Percentiles rank a stretch among this genome's conserved stretches.
Conservation (phyloP, 331 rosid genomes). For the Rosa hybrid region DNA sequence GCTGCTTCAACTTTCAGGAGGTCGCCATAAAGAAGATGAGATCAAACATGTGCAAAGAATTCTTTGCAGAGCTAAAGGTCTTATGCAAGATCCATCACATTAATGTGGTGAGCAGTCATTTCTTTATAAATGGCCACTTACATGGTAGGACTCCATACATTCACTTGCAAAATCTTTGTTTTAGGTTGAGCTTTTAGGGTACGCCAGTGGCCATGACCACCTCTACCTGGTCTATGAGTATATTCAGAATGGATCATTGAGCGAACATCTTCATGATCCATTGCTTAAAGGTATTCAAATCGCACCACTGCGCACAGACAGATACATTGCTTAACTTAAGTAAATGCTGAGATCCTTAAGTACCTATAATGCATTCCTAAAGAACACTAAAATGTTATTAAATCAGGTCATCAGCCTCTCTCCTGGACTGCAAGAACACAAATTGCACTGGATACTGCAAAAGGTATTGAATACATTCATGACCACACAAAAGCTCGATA, state of each 20-base stretch:
- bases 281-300: conserved; percentile 59
- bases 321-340: neutral
- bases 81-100: conserved; percentile 83
- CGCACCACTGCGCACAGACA: neutral
- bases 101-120: conserved; percentile 60
- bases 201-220: conserved; percentile 86
- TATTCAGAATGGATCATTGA: conserved; percentile 73
- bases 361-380: neutral
- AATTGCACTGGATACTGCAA: conserved; percentile 82
- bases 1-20: conserved; percentile 57
- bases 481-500: conserved; percentile 74
- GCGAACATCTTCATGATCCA: conserved; percentile 80
- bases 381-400: conserved; percentile 14
- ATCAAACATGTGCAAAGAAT: conserved; percentile 76
- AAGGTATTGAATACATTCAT: conserved; percentile 84
- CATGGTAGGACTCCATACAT: neutral
- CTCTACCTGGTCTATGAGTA: conserved; percentile 80
- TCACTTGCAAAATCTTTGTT: conserved; percentile 28
- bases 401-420: conserved; percentile 68
- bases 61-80: conserved; percentile 79
- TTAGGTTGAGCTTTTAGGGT: conserved; percentile 84
- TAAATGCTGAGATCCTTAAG: neutral
- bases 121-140: conserved; percentile 10
- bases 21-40: conserved; percentile 86
- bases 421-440: conserved; percentile 79